Conservation (phyloP, 345 rosid genomes). For the Citrus inodora region DNA sequence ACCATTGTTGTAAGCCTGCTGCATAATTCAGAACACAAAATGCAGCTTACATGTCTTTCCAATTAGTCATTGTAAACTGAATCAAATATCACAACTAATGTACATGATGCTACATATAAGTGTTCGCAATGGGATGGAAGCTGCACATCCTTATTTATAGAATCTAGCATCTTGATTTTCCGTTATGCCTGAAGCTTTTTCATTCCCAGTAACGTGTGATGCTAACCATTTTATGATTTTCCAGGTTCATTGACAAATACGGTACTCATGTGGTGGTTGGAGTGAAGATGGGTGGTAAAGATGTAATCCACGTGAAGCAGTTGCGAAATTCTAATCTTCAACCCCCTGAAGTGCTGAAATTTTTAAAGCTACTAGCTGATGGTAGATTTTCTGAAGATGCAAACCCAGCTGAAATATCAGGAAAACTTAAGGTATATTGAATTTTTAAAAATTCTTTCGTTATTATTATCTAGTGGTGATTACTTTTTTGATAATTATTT, state of each 20-base stretch:
- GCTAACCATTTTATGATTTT: not conserved
- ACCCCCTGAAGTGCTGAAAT: conserved; percentile 58
- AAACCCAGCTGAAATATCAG: conserved; percentile 21
- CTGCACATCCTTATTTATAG: not conserved
- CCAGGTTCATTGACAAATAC: conserved; percentile 79
- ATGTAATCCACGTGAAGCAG: conserved; percentile 72
- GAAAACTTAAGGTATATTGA: conserved; percentile 41
- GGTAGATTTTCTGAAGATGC: conserved; percentile 47
- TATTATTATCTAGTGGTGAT: not conserved
- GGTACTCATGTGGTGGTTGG: conserved; percentile 84
- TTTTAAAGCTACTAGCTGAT: conserved; percentile 62
- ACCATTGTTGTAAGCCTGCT: not conserved
- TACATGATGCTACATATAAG: not conserved
- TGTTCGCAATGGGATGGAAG: not conserved
- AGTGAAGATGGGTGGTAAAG: conserved; percentile 87
- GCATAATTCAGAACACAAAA: not conserved
- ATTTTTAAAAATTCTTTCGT: not conserved
- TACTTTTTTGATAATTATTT: not conserved
- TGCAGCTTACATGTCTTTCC: not conserved
- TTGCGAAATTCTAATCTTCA: conserved; percentile 52
- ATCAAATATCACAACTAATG: not conserved
- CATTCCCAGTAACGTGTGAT: not conserved
- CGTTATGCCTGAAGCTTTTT: not conserved
- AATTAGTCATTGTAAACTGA: not conserved
- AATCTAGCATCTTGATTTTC: not conserved